Base-by-base conservation (phyloP, 306 rosid genomes). In the Mimosa pudica region DNA sequence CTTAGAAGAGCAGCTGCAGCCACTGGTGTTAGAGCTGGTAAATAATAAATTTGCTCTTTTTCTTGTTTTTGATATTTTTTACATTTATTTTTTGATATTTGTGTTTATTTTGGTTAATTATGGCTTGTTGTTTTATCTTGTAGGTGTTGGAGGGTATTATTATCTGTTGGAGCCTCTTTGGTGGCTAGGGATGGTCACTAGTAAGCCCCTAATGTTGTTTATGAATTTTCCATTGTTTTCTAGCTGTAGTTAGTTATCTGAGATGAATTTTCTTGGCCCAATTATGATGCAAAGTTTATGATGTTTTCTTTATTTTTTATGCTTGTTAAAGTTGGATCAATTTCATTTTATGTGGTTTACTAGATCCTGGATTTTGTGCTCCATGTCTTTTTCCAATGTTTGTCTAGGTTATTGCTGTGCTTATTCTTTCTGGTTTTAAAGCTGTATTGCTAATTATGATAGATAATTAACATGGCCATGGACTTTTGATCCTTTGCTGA, bases 131-230 rank as follows among this genome's bases (percentile, higher is more conserved):
- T 36, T 71, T 10, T 46, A 51, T 79, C 61, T 79, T 85, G 82
- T 30, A 93, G 98, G 97, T 74, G 83, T 86, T 87, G 98, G 97
- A 63, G 98, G 98, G 5, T 87, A 86, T 77, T 81, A 91, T 86
- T 93, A 93, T 81, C 97, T 93, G 71, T 77, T 90, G 86, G 98
- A 93, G 82, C 97, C 97, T 82, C 89, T 91, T 3, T 91, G 98
- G 98, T 93, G 98, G 98, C 67, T 90, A 14, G 98, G 98, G 70
- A 69, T 90, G 93, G 49, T 86, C 71, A 91, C 90, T 78, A 89
- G 98, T 93, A 86, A 91, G 92, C 77, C 58, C 33, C 54, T 42
- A 65, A 33, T 75, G 58, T 47, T 60, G 78, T 14, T 35, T 69
- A 46, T 44, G 61, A 74, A 68, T 13, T 73, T 73, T 76, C 51